Base-by-base conservation (phyloP, 345 rosid species). In the Populus nigra region DNA sequence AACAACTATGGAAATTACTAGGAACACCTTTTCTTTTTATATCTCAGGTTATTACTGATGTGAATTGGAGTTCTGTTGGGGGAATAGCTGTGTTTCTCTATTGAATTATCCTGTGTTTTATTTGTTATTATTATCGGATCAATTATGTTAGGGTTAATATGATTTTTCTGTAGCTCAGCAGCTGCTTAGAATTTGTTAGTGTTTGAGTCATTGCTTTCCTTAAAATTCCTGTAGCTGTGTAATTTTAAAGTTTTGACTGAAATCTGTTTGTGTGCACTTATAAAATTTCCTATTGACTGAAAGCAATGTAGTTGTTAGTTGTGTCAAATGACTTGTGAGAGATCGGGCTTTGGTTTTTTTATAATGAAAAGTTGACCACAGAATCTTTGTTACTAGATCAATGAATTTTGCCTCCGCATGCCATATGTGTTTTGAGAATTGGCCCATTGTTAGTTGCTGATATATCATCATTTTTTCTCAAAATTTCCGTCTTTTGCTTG, bases 401-500 rank as follows among this genome's bases (percentile, higher is more conserved):
- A 67, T 1, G 35, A 35, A n/a, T 69, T 59, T 79, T 55, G 18
- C 18, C 68, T 67, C 7, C 59, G 57, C 53, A 8, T 20, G 25
- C 68, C 61, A 65, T 9, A 36, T 33, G 16, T 74, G 62, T 39
- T 39, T 25, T 79, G 35, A 53, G 39, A 8, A 29, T 53, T 53
- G 45, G 36, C 27, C 41, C 73, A 35, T 53, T 74, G 2, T 49
- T 62, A 66, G 68, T 73, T 72, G 17, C n/a, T 61, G 59, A 5
- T 0, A 13, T 23, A 2, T 53, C 16, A 57, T n/a, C 68, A 3
- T 67, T 71, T 82, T 33, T 57, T 33, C 62, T 22, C 73, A 62
- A 17, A 36, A 17, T 72, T 22, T 11, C 57, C 18, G 36, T 35
- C 23, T 62, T 69, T 69, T 62, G 69, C 49, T 73, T 88, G 72